phyloP scores from a whole-genome alignment of 2,329 filamentous ascomycete genomes.

The Nakataea oryzae region DNA sequence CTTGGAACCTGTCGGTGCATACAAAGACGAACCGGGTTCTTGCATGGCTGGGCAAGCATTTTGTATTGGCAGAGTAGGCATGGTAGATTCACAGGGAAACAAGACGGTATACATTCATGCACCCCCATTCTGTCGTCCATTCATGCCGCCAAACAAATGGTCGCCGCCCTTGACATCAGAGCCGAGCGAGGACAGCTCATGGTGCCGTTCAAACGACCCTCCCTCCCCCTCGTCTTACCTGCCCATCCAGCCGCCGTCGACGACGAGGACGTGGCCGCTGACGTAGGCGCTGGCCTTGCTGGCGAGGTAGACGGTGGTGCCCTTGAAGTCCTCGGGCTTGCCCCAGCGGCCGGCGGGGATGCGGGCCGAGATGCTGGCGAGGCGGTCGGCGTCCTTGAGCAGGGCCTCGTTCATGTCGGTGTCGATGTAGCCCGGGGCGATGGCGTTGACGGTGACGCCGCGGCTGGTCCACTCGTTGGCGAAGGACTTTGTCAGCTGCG shows the following conservation, averaged over 20 bases:
- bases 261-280: conserved; percentile 68
- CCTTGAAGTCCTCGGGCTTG: conserved; percentile 67
- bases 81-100: no score
- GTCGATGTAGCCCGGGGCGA: conserved; percentile 81
- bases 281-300: conserved; percentile 69
- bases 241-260: conserved; percentile 92
- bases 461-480: conserved; percentile 78
- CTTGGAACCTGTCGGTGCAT: no score
- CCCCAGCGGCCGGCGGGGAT: conserved; percentile 85
- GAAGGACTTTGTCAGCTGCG: conserved; percentile 74
- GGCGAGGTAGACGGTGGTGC: conserved; percentile 51
- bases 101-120: no score
- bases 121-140: no score
- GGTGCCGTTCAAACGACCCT: no score
- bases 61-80: no score
- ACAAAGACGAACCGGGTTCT: no score
- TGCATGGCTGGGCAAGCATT: no score
- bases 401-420: conserved; percentile 92
- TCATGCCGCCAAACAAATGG: no score
- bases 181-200: no score
- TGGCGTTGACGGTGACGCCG: conserved; percentile 77
- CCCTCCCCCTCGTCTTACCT: conserved; percentile 32
- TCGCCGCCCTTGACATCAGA: no score
- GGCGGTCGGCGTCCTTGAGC: conserved; percentile 58
- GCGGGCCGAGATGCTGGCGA: conserved; percentile 63